phyloP scores from a whole-genome alignment of 2,329 filamentous ascomycete genomes.

The Chlorencoelia australis region DNA sequence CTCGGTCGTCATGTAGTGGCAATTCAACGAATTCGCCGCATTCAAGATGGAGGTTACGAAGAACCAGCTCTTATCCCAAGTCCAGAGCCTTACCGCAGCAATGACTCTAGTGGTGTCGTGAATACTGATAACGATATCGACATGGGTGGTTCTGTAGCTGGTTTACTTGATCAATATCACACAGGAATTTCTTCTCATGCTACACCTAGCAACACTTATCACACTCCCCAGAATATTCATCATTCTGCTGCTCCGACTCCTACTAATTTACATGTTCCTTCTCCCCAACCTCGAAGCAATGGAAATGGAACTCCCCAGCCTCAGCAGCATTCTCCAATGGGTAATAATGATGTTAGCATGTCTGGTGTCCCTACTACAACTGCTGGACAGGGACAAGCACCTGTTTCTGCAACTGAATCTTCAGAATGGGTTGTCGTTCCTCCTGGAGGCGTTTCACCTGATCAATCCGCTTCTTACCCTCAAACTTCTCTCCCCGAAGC shows the following conservation, averaged over 20 bases:
- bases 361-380: conserved; percentile 1
- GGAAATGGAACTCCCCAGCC: conserved; percentile 19
- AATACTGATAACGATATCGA: conserved; percentile 33
- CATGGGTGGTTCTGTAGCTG: conserved; percentile 46
- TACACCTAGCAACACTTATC: conserved; percentile 46
- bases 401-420: conserved; percentile 34
- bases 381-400: neutral
- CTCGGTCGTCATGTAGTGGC: conserved; percentile 57
- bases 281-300: conserved; percentile 32
- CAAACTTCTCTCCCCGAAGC: conserved; percentile 3
- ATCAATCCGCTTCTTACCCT: conserved; percentile 6
- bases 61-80: conserved; percentile 33
- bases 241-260: conserved; percentile 49
- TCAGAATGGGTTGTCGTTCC: conserved; percentile 71
- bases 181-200: conserved; percentile 48
- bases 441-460: conserved; percentile 42
- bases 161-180: conserved; percentile 60
- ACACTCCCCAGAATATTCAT: conserved; percentile 50
- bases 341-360: conserved; percentile 9
- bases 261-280: conserved; percentile 35
- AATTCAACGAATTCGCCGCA: conserved; percentile 55
- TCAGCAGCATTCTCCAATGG: conserved; percentile 6
- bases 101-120: conserved; percentile 44
- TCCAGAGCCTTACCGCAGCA: conserved; percentile 38
- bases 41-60: conserved; percentile 69